Conservation (phyloP, 805 yeast species). For the Metschnikowia reukaufii region DNA sequence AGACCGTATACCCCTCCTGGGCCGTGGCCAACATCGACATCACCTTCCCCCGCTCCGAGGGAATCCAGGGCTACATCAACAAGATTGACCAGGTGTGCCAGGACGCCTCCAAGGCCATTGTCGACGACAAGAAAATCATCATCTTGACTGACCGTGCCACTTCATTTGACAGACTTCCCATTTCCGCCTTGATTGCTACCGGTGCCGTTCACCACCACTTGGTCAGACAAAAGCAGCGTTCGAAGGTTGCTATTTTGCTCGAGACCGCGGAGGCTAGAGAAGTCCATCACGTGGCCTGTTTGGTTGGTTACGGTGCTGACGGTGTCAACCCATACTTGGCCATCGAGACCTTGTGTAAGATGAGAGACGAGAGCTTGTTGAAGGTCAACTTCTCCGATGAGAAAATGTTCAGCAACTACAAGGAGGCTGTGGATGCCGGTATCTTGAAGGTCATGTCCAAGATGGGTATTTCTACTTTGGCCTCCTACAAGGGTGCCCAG, state of each 20-base stretch:
- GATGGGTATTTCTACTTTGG: conserved; percentile 98
- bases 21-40: conserved; percentile 78
- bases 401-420: conserved; percentile 72
- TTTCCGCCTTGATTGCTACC: conserved; percentile 86
- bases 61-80: conserved; percentile 78
- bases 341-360: conserved; percentile 80
- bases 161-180: conserved; percentile 63
- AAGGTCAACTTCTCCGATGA: conserved; percentile 55
- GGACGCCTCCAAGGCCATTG: conserved; percentile 83
- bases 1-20: conserved; percentile 83
- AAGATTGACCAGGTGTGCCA: conserved; percentile 85
- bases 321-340: conserved; percentile 93
- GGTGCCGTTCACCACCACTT: conserved; percentile 97
- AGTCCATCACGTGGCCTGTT: conserved; percentile 92
- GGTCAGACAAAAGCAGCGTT: conserved; percentile 93
- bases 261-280: conserved; percentile 98
- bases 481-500: conserved; percentile 99
- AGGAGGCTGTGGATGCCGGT: conserved; percentile 84
- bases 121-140: conserved; percentile 69
- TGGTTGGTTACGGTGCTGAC: conserved; percentile 97
- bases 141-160: conserved; percentile 72
- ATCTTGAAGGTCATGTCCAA: conserved; percentile 96
- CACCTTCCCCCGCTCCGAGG: conserved; percentile 81
- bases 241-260: conserved; percentile 85
- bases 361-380: conserved; percentile 78